Percentiles rank a stretch among this genome's conserved stretches.
phyloP scores from a whole-genome alignment of 768 basidiomycete genomes.

The Leccinum longicurvipes region DNA sequence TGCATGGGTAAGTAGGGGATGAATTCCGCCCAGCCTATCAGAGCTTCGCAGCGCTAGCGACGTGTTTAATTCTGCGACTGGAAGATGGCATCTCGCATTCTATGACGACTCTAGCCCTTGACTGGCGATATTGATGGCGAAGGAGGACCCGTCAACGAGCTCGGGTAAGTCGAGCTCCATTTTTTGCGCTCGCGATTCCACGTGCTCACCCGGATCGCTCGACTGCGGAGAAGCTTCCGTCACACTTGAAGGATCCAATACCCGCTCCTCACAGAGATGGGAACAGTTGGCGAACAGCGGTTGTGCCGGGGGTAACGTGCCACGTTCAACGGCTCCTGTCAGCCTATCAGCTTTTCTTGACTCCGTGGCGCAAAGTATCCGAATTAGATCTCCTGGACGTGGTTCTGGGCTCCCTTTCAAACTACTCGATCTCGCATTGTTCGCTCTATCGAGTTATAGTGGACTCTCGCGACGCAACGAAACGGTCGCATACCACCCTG shows the following conservation, averaged over 20 bases:
- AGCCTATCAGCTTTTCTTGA: too few relatives aligned
- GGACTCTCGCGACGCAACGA: background rate
- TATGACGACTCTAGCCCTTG: background rate
- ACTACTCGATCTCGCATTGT: constrained; percentile 23
- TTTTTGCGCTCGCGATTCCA: constrained; percentile 3
- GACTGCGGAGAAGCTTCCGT: constrained; percentile 9
- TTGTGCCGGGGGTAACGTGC: constrained; percentile 4
- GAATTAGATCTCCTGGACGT: background rate
- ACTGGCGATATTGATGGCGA: constrained; percentile 2
- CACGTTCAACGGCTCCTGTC: constrained; percentile 13
- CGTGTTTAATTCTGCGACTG: background rate
- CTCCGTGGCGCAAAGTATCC: constrained; percentile 7
- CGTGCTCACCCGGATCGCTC: background rate
- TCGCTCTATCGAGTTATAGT: constrained; percentile 21
- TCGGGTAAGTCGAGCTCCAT: constrained; percentile 6
- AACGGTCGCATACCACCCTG: constrained; percentile 5
- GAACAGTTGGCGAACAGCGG: background rate
- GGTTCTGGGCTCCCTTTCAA: constrained; percentile 8
- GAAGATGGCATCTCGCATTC: constrained; percentile 12
- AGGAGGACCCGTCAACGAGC: background rate
- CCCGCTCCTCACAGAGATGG: constrained; percentile 8
- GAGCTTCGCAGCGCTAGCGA: background rate
- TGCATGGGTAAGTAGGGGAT: background rate
- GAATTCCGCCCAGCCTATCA: constrained; percentile 3
- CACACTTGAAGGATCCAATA: background rate